A percentile compares a stretch with the other conserved stretches of the same genome.
Evolutionary conservation across 2,329 filamentous ascomycete species (phyloP).

Genomic region (Neonectria hederae): DNA sequence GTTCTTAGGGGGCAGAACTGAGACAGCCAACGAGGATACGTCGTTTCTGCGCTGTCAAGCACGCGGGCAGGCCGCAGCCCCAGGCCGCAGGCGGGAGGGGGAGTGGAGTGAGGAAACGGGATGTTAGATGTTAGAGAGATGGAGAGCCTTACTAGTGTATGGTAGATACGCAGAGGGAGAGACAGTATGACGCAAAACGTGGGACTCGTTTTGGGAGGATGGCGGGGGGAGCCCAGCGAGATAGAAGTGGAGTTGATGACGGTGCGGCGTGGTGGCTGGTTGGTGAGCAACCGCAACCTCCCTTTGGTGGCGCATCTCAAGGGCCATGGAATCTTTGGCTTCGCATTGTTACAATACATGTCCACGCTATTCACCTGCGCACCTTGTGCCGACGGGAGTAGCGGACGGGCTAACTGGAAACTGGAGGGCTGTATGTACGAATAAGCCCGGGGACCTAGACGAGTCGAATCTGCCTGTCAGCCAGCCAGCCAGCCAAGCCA

Average conservation of each 20-base stretch:
- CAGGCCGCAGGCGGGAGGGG: neutral
- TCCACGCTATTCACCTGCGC: no score
- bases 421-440: no score
- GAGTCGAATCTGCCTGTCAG: no score
- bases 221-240: neutral
- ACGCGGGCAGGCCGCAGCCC: constrained; percentile 1
- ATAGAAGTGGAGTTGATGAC: neutral
- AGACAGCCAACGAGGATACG: neutral
- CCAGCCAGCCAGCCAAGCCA: no score
- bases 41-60: neutral
- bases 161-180: constrained; percentile 4
- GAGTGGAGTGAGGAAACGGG: neutral
- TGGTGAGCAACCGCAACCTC: no score
- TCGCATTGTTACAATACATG: no score
- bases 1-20: no score
- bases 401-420: no score
- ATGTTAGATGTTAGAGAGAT: neutral
- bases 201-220: neutral
- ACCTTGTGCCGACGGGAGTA: no score
- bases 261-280: neutral
- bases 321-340: neutral
- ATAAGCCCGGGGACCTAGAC: no score
- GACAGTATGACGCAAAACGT: constrained; percentile 24
- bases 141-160: neutral
- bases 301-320: no score